phyloP scores from a whole-genome alignment of 2,329 filamentous ascomycete genomes.

The Fusarium compactum region DNA sequence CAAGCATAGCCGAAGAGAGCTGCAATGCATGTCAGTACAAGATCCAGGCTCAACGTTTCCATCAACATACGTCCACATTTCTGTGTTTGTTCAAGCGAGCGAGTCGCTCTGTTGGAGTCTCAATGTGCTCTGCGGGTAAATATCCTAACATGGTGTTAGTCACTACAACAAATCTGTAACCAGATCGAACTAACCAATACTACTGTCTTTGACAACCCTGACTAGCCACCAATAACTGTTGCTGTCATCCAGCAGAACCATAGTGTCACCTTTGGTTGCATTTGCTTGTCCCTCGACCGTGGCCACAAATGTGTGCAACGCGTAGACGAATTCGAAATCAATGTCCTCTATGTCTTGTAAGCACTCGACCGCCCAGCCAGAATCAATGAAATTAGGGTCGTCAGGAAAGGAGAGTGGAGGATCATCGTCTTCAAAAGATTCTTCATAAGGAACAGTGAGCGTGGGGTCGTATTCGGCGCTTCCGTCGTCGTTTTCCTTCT shows the following conservation, averaged over 20 bases:
- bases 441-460: constrained; percentile 61
- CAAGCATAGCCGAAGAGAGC: constrained; percentile 73
- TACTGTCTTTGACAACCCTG: constrained; percentile 95
- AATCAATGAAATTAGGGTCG: constrained; percentile 75
- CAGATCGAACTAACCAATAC: constrained; percentile 71
- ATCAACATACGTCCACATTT: constrained; percentile 86
- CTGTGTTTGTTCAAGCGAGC: constrained; percentile 96
- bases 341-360: constrained; percentile 98
- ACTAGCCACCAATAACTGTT: constrained; percentile 99
- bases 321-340: constrained; percentile 99
- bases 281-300: constrained; percentile 99
- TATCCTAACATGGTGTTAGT: constrained; percentile 73
- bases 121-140: constrained; percentile 96
- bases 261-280: constrained; percentile 97
- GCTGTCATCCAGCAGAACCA: constrained; percentile 97
- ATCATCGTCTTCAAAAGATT: constrained; percentile 64
- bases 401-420: constrained; percentile 61
- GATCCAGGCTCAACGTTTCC: background rate
- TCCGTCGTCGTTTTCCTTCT: constrained; percentile 44
- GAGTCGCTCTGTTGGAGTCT: constrained; percentile 94
- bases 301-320: constrained; percentile 95
- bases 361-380: constrained; percentile 81
- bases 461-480: constrained; percentile 46
- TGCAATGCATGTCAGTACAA: constrained; percentile 48
- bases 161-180: background rate